Percentiles rank a stretch among this genome's conserved stretches.
Conservation (phyloP, 2,329 filamentous ascomycete genomes). For the Pyrenophora teres region DNA sequence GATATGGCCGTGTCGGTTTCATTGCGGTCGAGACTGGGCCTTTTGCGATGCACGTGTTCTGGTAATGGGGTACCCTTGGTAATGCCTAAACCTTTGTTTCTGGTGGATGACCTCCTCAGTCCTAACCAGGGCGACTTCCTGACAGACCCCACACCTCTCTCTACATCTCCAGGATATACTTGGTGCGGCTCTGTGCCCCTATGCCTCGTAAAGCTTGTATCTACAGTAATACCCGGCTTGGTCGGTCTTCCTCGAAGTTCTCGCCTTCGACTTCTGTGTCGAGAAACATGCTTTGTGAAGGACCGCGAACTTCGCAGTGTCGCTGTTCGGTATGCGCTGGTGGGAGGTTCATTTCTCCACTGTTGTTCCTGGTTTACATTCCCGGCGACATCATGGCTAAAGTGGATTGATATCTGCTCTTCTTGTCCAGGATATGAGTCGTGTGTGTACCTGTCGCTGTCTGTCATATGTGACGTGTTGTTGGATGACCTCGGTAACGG, state of each 20-base stretch:
- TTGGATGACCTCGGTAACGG: conserved; percentile 16
- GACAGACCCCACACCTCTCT: conserved; percentile 23
- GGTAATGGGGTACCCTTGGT: conserved; percentile 43
- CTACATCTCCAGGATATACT: conserved; percentile 47
- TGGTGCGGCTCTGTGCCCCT: conserved; percentile 53
- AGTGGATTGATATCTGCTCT: conserved; percentile 35
- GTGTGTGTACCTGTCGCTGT: neutral
- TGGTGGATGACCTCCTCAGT: conserved; percentile 33
- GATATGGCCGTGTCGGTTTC: conserved; percentile 39
- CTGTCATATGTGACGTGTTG: conserved; percentile 4
- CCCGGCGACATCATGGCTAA: conserved; percentile 20
- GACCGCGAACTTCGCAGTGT: conserved; percentile 42
- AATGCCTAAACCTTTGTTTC: conserved; percentile 42
- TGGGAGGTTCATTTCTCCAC: conserved; percentile 35
- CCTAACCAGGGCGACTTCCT: conserved; percentile 41
- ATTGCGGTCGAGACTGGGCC: conserved; percentile 21
- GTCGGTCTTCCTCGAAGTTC: conserved; percentile 64
- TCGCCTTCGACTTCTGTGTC: conserved; percentile 62
- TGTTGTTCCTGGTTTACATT: conserved; percentile 3
- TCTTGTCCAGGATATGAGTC: conserved; percentile 16
- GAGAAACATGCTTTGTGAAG: conserved; percentile 42
- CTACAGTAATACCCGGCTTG: conserved; percentile 67
- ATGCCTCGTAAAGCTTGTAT: conserved; percentile 68
- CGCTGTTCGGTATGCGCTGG: conserved; percentile 33
- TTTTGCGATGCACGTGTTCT: conserved; percentile 19